These are phyloP conservation scores for Neurospora cerealis DNA, from an alignment of 495 filamentous ascomycete species.

Conservation along the genomic window DNA sequence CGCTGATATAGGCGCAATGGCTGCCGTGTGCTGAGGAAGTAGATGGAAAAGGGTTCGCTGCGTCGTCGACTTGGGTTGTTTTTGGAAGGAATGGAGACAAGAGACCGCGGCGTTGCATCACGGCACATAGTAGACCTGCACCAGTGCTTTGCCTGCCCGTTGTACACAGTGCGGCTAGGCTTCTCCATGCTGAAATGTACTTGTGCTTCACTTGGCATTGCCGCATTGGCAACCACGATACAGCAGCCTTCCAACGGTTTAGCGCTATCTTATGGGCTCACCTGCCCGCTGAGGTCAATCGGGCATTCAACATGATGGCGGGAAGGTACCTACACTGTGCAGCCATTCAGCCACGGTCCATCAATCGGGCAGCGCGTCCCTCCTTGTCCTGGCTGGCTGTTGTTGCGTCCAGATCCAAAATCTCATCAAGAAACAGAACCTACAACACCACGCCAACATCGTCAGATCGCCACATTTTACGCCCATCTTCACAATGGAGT, in stretches of 20 bases:
- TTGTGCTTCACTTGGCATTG: background rate
- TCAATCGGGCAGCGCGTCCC: background rate
- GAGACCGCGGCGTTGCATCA: background rate
- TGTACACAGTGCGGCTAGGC: background rate
- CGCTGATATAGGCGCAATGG: background rate
- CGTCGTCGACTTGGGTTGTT: background rate
- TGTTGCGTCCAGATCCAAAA: background rate
- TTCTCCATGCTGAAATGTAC: background rate
- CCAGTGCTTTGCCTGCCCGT: background rate
- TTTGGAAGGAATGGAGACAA: background rate
- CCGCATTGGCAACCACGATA: too few relatives aligned
- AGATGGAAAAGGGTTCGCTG: background rate
- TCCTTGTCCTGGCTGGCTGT: background rate
- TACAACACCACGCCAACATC: background rate
- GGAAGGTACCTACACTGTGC: background rate
- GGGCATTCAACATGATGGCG: too few relatives aligned
- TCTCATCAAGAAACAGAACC: background rate
- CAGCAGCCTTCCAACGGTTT: background rate
- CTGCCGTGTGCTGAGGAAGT: background rate
- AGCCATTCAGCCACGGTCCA: background rate
- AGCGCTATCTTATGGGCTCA: background rate
- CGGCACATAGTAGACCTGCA: background rate
- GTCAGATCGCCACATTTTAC: background rate
- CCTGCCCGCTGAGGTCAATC: background rate
- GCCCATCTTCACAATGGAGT: slow-evolving; percentile 58